Conservation (phyloP, 2,329 filamentous ascomycete genomes). For the Trichoderma citrinoviride region DNA sequence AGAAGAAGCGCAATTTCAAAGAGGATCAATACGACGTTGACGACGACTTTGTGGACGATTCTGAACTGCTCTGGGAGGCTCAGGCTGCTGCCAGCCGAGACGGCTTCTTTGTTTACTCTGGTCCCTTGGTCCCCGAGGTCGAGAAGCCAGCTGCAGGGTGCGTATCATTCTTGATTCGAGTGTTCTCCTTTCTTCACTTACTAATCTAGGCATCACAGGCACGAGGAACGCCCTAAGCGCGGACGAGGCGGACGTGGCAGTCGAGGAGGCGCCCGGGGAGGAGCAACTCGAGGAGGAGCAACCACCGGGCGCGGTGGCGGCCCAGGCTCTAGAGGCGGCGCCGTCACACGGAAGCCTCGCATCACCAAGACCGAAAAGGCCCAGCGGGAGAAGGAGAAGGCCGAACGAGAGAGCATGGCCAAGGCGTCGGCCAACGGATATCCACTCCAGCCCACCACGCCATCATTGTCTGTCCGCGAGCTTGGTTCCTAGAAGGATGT, state of each 20-base stretch:
- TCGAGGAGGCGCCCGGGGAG: constrained; percentile 58
- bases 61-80: constrained; percentile 91
- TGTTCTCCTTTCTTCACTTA: not conserved
- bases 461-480: constrained; percentile 39
- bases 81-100: constrained; percentile 91
- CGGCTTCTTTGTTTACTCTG: constrained; percentile 97
- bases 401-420: constrained; percentile 61
- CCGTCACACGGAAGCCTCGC: constrained; percentile 74
- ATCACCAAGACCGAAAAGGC: constrained; percentile 84
- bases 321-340: constrained; percentile 72
- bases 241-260: constrained; percentile 54
- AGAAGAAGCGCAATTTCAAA: constrained; percentile 77
- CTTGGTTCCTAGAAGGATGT: constrained; percentile 32
- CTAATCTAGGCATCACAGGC: constrained; percentile 48
- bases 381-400: constrained; percentile 76
- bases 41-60: constrained; percentile 87
- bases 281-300: constrained; percentile 55
- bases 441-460: constrained; percentile 39
- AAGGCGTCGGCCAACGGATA: constrained; percentile 40
- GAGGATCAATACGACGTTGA: constrained; percentile 82
- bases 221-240: constrained; percentile 71
- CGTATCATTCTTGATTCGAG: constrained; percentile 30
- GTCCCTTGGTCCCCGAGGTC: constrained; percentile 81
- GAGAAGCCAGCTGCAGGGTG: constrained; percentile 65
- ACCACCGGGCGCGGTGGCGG: constrained; percentile 49